Evolutionary conservation across 495 filamentous ascomycete genomes (phyloP), one percentile per base, ranked within the genome.

Genomic region (Penicillium bovifimosum): DNA sequence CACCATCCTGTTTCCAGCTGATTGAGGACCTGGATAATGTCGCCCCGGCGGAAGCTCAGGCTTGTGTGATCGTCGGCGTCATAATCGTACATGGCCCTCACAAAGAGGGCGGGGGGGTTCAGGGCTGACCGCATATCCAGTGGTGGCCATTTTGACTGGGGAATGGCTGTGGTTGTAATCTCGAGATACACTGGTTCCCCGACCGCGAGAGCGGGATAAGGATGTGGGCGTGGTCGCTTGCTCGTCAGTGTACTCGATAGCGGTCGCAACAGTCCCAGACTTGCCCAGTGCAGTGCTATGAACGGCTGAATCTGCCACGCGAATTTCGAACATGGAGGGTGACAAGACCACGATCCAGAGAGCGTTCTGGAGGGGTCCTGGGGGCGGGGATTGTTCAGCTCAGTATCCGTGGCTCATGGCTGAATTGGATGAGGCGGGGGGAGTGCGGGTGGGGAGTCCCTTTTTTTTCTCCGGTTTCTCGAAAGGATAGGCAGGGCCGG

Each of bases 1-100:
- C 93, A 98, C 93, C 93, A 98, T 8, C 93, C 93, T 55, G 91
- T 97, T 61, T 96, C 95, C 36, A 98, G 77, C 69, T 96, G 91
- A 50, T 95, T 98, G 52, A 98, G 86, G 59, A 98, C 93, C 73
- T 96, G 91, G 53, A 98, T 97, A 51, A 96, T 83, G 65, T 97
- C 93, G 54, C 95, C 95, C 61, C 92, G 85, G 53, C 84, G 88
- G 67, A 98, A 97, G 72, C 91, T 96, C 60, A 98, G 75, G 72
- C 91, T 96, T 34, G 93, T 96, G 58, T 87, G 84, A 72, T 98
- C 93, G 69, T 97, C 91, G 53, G 95, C 90, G 63, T 95, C 87
- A 70, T 97, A 98, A 71, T 96, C 90, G 76, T 97, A 98, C 52
- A 96, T 81, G 14, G 93, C 93, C 57, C 91, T 88, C 63, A 98